Evolutionary conservation across 169 alveolate genomes (phyloP).

Genomic region (Plasmodium sp.): DNA sequence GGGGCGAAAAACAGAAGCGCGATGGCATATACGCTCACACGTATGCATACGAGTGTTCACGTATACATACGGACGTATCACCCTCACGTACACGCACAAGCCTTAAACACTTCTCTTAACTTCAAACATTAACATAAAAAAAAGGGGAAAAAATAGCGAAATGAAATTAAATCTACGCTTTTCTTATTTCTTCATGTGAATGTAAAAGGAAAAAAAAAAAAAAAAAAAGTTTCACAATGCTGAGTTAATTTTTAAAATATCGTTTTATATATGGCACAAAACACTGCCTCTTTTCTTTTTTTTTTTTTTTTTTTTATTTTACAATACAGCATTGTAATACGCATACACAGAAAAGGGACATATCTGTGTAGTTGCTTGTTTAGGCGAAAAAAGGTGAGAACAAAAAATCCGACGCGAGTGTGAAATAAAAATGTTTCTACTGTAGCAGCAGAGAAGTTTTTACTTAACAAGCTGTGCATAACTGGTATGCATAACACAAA

Average conservation of each 20-base stretch:
- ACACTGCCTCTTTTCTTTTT: neutral
- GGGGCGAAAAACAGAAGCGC: neutral
- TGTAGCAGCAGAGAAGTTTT: neutral
- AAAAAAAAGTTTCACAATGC: neutral
- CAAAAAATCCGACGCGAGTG: neutral
- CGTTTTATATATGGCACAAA: neutral
- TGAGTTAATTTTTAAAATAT: neutral
- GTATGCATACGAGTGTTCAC: neutral
- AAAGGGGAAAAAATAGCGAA: neutral
- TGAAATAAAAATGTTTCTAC: neutral
- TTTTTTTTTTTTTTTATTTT: neutral
- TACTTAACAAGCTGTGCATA: neutral
- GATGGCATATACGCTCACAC: neutral
- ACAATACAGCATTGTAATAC: neutral
- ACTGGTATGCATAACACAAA: neutral
- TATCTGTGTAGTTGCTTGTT: neutral
- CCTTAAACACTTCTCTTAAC: neutral
- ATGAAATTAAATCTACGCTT: neutral
- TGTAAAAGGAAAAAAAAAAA: neutral
- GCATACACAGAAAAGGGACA: neutral
- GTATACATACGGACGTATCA: neutral
- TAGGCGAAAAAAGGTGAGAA: neutral
- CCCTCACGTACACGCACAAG: neutral
- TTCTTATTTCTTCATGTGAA: neutral
- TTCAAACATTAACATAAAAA: neutral